phyloP scores from a whole-genome alignment of 2,329 filamentous ascomycete genomes.

The Cephalotrichum gorgonifer region DNA sequence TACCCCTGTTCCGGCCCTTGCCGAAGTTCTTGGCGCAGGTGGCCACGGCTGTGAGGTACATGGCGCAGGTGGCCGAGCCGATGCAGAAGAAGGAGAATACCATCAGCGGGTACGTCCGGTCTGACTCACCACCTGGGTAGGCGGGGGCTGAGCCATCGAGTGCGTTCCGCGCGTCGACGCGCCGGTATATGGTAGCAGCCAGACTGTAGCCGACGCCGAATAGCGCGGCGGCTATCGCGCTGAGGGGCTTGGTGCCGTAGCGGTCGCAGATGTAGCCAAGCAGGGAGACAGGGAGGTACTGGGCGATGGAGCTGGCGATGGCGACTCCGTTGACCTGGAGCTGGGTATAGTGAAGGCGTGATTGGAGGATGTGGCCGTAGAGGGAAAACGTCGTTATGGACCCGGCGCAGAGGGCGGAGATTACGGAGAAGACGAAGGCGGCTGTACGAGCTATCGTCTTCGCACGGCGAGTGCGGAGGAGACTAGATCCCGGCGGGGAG shows the following conservation, averaged over 20 bases:
- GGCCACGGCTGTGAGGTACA: constrained; percentile 87
- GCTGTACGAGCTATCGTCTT: constrained; percentile 28
- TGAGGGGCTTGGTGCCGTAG: constrained; percentile 67
- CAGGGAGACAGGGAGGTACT: constrained; percentile 85
- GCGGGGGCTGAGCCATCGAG: neutral
- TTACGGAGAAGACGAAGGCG: constrained; percentile 43
- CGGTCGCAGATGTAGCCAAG: constrained; percentile 91
- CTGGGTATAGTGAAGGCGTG: constrained; percentile 77
- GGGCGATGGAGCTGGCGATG: constrained; percentile 74
- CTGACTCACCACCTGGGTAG: constrained; percentile 26
- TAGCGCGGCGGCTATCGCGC: constrained; percentile 58
- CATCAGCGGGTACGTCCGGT: constrained; percentile 73
- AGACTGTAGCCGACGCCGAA: constrained; percentile 77
- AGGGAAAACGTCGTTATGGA: constrained; percentile 90
- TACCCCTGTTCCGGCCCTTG: constrained; percentile 71
- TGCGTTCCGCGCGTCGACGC: constrained; percentile 26
- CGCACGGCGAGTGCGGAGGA: constrained; percentile 6
- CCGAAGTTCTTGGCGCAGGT: constrained; percentile 98
- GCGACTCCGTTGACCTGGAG: constrained; percentile 85
- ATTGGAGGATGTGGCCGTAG: constrained; percentile 85
- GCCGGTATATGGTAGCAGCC: constrained; percentile 66
- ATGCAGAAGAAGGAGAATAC: constrained; percentile 73
- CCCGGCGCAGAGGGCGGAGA: constrained; percentile 66
- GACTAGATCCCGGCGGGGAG: neutral
- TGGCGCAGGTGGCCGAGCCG: constrained; percentile 72